Conservation (phyloP, 1,284 basidiomycete genomes). For the Heterobasidion occidentale region DNA sequence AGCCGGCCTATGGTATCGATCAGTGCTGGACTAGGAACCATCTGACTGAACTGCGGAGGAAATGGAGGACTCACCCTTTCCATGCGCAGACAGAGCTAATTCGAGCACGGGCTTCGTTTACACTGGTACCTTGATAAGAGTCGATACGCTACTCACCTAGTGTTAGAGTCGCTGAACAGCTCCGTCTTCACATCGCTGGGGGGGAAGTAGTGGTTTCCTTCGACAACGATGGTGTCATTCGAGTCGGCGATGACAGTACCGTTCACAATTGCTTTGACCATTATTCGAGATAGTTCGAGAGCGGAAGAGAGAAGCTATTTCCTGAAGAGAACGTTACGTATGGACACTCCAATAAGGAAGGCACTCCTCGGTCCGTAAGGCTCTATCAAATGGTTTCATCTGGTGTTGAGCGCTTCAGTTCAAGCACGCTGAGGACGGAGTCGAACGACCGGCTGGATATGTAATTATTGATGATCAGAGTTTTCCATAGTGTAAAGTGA, state of each 20-base stretch:
- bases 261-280: conserved; percentile 44
- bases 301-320: too few species aligned
- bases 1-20: conserved; percentile 35
- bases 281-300: conserved; percentile 9
- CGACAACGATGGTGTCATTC: conserved; percentile 42
- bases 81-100: conserved; percentile 47
- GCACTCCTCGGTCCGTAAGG: too few species aligned
- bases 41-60: not conserved
- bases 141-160: conserved; percentile 28
- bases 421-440: too few species aligned
- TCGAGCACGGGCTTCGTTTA: not conserved
- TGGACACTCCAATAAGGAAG: too few species aligned
- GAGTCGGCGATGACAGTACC: conserved; percentile 49
- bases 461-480: too few species aligned
- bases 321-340: too few species aligned
- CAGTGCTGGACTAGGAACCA: not conserved
- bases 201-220: conserved; percentile 66
- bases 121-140: not conserved
- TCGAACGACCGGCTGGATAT: too few species aligned
- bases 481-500: too few species aligned
- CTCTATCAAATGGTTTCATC: too few species aligned
- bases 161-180: conserved; percentile 39
- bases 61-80: conserved; percentile 46
- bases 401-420: too few species aligned
- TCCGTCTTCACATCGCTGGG: conserved; percentile 36